Percentiles rank a stretch among this genome's conserved stretches.
Conservation (phyloP, 2,329 filamentous ascomycete species). For the Alternaria arbusti region DNA sequence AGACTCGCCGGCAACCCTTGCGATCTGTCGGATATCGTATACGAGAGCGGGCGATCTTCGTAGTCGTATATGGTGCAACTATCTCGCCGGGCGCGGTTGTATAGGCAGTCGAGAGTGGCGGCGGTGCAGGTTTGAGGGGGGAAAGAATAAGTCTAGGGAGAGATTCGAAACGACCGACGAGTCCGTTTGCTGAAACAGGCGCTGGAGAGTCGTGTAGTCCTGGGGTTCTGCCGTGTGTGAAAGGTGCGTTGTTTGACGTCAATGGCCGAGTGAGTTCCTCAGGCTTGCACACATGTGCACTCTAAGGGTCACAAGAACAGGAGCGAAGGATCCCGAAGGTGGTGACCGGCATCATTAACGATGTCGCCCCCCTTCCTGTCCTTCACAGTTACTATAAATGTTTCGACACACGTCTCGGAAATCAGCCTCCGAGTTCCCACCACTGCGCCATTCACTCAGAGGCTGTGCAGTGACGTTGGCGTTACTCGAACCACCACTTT, state of each 20-base stretch:
- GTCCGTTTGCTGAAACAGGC: constrained; percentile 34
- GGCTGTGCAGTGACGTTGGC: constrained; percentile 31
- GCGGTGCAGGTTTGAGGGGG: constrained; percentile 13
- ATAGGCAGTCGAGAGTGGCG: constrained; percentile 5
- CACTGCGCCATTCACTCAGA: constrained; percentile 29
- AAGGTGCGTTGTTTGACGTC: constrained; percentile 19
- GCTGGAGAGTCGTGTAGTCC: constrained; percentile 19
- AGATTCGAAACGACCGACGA: constrained; percentile 21
- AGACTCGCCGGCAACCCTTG: constrained; percentile 19
- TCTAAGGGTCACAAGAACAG: constrained; percentile 22
- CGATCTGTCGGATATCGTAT: constrained; percentile 19
- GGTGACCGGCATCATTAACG: constrained; percentile 12
- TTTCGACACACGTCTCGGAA: constrained; percentile 18
- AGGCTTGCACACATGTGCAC: constrained; percentile 17
- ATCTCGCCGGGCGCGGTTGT: neutral
- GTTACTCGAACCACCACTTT: constrained; percentile 27
- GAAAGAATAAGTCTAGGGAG: constrained; percentile 10
- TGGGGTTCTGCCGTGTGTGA: constrained; percentile 16
- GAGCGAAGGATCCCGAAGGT: constrained; percentile 7
- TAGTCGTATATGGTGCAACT: constrained; percentile 8
- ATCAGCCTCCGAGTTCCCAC: constrained; percentile 7
- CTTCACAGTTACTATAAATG: constrained; percentile 32
- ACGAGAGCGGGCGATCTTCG: constrained; percentile 6
- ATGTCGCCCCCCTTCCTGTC: constrained; percentile 17
- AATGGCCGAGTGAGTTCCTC: constrained; percentile 19